A percentile compares a stretch with the other conserved stretches of the same genome.
These are phyloP conservation scores for Trichoderma sp. DNA, from an alignment of 2,329 filamentous ascomycete species.

Conservation along the genomic window DNA sequence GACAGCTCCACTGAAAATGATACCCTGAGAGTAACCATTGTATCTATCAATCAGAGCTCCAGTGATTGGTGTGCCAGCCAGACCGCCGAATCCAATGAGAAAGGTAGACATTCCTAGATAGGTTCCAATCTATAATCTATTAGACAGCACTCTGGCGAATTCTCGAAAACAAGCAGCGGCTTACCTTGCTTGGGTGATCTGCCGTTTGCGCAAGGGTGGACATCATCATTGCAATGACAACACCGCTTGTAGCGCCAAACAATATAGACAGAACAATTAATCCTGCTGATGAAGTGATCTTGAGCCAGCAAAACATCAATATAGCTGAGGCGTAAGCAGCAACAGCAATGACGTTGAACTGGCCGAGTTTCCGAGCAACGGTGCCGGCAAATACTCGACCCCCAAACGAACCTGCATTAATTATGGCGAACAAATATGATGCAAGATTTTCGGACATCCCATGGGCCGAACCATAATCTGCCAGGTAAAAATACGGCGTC, in stretches of 20 bases:
- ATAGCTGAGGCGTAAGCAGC: neutral
- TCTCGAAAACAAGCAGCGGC: neutral
- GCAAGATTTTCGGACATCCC: conserved; percentile 10
- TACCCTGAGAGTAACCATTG: neutral
- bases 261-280: neutral
- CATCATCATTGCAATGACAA: conserved; percentile 8
- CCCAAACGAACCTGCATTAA: neutral
- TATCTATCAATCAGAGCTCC: conserved; percentile 8
- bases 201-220: conserved; percentile 1
- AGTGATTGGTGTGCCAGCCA: conserved; percentile 4
- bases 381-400: conserved; percentile 14
- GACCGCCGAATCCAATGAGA: neutral
- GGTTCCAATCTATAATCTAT: conserved; percentile 2
- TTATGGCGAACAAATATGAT: conserved; percentile 8
- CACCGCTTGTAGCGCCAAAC: conserved; percentile 5
- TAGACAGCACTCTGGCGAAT: neutral
- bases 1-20: conserved; percentile 5
- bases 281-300: neutral
- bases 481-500: conserved; percentile 11
- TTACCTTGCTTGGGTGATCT: conserved; percentile 13
- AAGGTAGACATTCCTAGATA: conserved; percentile 12
- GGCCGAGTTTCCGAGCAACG: conserved; percentile 2
- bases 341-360: conserved; percentile 8
- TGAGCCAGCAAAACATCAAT: conserved; percentile 11
- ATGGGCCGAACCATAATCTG: conserved; percentile 4